phyloP scores from a whole-genome alignment of 2,329 filamentous ascomycete genomes.

The Fusarium sp. region DNA sequence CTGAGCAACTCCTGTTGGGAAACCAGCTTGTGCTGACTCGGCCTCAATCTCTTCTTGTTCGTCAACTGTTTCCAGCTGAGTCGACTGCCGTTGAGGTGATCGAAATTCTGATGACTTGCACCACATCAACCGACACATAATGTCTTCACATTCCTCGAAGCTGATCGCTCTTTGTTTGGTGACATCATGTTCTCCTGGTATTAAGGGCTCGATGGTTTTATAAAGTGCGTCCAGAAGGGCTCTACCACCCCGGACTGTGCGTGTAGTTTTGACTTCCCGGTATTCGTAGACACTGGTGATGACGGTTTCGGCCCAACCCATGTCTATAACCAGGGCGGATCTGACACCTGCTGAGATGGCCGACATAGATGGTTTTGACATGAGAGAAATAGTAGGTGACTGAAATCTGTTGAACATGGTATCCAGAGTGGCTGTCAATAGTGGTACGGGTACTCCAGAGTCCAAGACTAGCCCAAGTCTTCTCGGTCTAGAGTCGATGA shows the following conservation, averaged over 20 bases:
- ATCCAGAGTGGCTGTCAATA: constrained; percentile 81
- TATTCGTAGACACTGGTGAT: constrained; percentile 92
- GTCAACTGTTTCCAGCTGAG: constrained; percentile 61
- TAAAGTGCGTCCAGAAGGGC: constrained; percentile 77
- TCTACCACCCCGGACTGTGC: constrained; percentile 81
- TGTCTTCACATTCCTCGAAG: constrained; percentile 86
- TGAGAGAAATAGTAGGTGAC: constrained; percentile 81
- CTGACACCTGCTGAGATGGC: constrained; percentile 84
- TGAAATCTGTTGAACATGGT: constrained; percentile 86
- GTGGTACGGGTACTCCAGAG: constrained; percentile 79
- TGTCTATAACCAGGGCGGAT: constrained; percentile 86
- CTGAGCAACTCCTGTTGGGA: constrained; percentile 49
- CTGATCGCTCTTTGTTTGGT: constrained; percentile 60
- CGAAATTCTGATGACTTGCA: constrained; percentile 62
- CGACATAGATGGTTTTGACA: constrained; percentile 81
- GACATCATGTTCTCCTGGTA: constrained; percentile 49
- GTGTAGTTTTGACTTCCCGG: constrained; percentile 78
- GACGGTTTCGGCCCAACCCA: constrained; percentile 92
- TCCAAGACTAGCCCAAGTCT: constrained; percentile 82
- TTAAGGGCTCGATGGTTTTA: constrained; percentile 63
- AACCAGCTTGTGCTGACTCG: constrained; percentile 44
- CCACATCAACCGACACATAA: constrained; percentile 82
- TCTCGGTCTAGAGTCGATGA: constrained; percentile 81
- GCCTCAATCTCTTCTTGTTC: constrained; percentile 68
- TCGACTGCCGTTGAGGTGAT: constrained; percentile 54